phyloP scores from a whole-genome alignment of 768 basidiomycete species.

The Panaeolus cyanescens region DNA sequence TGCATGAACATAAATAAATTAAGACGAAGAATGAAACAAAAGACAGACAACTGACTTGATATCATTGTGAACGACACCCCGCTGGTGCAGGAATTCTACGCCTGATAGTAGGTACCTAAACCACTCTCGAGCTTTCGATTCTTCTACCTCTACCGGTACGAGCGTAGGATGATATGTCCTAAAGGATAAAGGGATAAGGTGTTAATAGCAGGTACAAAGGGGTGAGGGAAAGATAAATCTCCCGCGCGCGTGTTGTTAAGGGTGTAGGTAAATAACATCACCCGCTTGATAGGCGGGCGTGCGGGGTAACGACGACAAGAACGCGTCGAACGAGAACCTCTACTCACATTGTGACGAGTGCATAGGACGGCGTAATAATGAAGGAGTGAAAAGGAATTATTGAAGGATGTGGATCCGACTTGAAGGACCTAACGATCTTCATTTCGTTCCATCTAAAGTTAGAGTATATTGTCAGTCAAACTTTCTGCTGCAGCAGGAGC shows the following conservation, averaged over 20 bases:
- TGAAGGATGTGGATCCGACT: conserved; percentile 84
- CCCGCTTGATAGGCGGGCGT: neutral
- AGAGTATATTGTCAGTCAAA: neutral
- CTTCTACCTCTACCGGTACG: conserved; percentile 86
- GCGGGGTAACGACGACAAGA: conserved; percentile 4
- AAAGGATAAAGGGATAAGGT: conserved; percentile 6
- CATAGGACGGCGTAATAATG: conserved; percentile 89
- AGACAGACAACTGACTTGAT: conserved; percentile 70
- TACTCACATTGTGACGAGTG: conserved; percentile 88
- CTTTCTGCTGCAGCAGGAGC: neutral
- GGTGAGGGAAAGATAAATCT: neutral
- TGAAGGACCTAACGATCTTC: conserved; percentile 89
- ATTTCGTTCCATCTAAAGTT: conserved; percentile 91
- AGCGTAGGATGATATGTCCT: conserved; percentile 89
- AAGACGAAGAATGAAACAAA: conserved; percentile 2
- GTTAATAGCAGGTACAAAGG: neutral
- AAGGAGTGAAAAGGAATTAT: conserved; percentile 94
- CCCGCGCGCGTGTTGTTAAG: neutral
- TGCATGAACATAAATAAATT: conserved; percentile 26
- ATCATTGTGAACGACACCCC: conserved; percentile 89
- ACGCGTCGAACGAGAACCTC: neutral
- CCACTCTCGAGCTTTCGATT: conserved; percentile 77
- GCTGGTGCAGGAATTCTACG: conserved; percentile 80
- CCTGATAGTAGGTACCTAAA: conserved; percentile 81
- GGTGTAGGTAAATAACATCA: neutral